phyloP scores from a whole-genome alignment of 306 rosid genomes.

The Vicia villosa region DNA sequence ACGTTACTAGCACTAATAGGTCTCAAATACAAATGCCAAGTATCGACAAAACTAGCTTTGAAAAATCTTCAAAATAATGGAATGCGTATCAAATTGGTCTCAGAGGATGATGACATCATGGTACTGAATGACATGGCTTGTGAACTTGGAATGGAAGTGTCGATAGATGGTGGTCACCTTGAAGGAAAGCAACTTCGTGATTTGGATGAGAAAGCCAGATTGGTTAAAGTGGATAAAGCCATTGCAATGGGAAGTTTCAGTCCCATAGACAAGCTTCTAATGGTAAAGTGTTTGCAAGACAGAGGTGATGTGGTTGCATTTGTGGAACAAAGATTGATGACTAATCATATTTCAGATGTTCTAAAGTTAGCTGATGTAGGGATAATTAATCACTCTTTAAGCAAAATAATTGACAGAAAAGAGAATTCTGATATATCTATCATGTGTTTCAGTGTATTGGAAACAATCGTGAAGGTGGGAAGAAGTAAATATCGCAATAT shows the following conservation, averaged over 20 bases:
- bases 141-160: constrained; percentile 45
- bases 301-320: constrained; percentile 58
- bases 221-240: constrained; percentile 31
- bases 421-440: constrained; percentile 39
- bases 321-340: constrained; percentile 47
- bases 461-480: constrained; percentile 38
- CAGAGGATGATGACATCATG: constrained; percentile 58
- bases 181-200: constrained; percentile 44
- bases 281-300: constrained; percentile 41
- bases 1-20: constrained; percentile 57
- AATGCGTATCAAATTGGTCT: constrained; percentile 47
- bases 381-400: constrained; percentile 18
- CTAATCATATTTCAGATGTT: constrained; percentile 34
- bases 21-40: constrained; percentile 31
- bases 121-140: constrained; percentile 40
- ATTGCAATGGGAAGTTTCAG: constrained; percentile 48
- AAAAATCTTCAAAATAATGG: constrained; percentile 32
- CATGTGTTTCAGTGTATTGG: constrained; percentile 31
- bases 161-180: not conserved
- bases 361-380: constrained; percentile 59
- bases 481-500: constrained; percentile 49
- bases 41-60: constrained; percentile 33
- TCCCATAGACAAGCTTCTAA: constrained; percentile 44
- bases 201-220: constrained; percentile 11
- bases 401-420: constrained; percentile 31